Conservation (phyloP, 140 eudicot genomes). For the Flaveria floridana region DNA sequence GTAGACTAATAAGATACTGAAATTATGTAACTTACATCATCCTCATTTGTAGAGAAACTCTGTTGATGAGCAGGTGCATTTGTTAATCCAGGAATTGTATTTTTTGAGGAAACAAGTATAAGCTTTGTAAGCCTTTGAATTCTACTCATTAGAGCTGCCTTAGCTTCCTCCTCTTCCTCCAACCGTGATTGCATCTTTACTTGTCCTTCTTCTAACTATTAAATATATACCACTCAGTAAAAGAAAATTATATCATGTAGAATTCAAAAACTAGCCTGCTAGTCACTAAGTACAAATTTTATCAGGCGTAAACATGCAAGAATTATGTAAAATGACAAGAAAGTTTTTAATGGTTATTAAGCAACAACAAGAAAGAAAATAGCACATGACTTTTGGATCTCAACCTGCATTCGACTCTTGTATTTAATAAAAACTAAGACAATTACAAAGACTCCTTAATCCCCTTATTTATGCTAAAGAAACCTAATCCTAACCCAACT, state of each 20-base stretch:
- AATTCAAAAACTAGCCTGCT: background rate
- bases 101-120: constrained; percentile 93
- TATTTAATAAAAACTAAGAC: no score
- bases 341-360: background rate
- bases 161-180: constrained; percentile 99
- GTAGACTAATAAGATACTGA: constrained; percentile 11
- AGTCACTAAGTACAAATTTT: background rate
- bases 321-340: background rate
- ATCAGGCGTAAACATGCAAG: background rate
- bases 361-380: no score
- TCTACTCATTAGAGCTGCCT: constrained; percentile 98
- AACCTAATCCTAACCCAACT: no score
- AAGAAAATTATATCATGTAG: background rate
- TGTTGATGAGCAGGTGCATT: constrained; percentile 57
- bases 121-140: constrained; percentile 95
- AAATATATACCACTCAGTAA: constrained; percentile 26
- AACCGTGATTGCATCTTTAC: constrained; percentile 92
- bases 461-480: no score
- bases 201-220: constrained; percentile 97
- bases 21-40: constrained; percentile 62
- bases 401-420: no score
- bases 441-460: no score
- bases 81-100: constrained; percentile 65
- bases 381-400: no score
- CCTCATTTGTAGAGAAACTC: constrained; percentile 58